phyloP scores from a whole-genome alignment of 352 stramenopile species.

The Lagenidium giganteum region DNA sequence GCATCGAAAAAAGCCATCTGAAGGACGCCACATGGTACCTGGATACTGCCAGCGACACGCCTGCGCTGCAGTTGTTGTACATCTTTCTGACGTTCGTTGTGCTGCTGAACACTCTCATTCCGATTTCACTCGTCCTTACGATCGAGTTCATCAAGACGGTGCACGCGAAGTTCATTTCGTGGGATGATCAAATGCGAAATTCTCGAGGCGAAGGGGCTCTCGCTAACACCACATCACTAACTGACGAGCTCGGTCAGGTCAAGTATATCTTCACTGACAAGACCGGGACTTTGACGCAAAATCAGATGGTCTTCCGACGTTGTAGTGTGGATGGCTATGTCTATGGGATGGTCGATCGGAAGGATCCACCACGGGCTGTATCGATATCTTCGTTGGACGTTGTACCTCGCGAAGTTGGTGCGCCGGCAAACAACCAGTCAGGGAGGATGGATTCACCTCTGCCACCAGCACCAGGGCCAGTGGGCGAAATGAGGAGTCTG shows the following conservation, averaged over 20 bases:
- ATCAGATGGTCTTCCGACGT: constrained; percentile 95
- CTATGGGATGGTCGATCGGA: constrained; percentile 64
- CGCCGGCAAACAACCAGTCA: too few relatives aligned
- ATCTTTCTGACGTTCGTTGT: constrained; percentile 90
- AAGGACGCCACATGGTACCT: constrained; percentile 13
- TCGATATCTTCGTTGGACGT: constrained; percentile 34
- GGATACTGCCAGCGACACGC: not conserved
- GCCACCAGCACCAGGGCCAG: too few relatives aligned
- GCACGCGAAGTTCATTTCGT: constrained; percentile 76
- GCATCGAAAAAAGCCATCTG: constrained; percentile 11
- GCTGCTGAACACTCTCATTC: constrained; percentile 90
- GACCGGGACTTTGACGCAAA: constrained; percentile 92
- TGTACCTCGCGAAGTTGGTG: not conserved
- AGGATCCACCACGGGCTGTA: constrained; percentile 17
- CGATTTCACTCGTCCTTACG: constrained; percentile 90
- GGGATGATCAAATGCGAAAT: constrained; percentile 62
- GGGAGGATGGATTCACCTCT: too few relatives aligned
- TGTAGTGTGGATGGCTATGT: constrained; percentile 88
- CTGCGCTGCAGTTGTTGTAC: constrained; percentile 26
- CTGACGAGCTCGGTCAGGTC: constrained; percentile 91
- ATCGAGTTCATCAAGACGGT: constrained; percentile 74
- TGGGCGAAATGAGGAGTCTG: constrained; percentile 16
- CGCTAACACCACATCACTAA: constrained; percentile 87
- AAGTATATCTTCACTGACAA: constrained; percentile 94
- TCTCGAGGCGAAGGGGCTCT: constrained; percentile 51